Conservation (phyloP, 495 filamentous ascomycete species). For the Bombardia bombarda region DNA sequence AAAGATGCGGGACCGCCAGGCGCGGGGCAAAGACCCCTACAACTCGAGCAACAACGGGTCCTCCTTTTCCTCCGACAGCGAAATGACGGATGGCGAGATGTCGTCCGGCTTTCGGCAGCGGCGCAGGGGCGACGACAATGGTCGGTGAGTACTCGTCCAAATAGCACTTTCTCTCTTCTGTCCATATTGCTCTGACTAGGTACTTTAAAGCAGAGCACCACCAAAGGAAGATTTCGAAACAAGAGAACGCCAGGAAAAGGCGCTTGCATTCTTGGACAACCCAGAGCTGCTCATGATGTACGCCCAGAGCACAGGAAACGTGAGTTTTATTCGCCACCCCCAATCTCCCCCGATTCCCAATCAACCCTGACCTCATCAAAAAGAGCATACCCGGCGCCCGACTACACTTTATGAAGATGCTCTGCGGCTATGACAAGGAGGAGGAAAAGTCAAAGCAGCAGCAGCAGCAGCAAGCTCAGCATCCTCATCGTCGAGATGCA, state of each 20-base stretch:
- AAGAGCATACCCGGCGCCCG: constrained; percentile 41
- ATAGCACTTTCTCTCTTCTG: background rate
- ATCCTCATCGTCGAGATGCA: too few species aligned
- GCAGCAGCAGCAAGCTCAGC: too few species aligned
- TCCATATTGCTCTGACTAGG: background rate
- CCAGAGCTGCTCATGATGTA: constrained; percentile 49
- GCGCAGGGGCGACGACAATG: background rate
- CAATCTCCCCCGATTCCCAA: background rate
- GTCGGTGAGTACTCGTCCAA: background rate
- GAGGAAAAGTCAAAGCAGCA: too few species aligned
- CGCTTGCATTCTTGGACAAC: constrained; percentile 37
- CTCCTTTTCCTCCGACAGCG: constrained; percentile 21
- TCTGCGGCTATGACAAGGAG: constrained; percentile 39
- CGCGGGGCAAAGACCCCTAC: constrained; percentile 46
- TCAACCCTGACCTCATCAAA: background rate
- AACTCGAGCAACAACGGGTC: constrained; percentile 8
- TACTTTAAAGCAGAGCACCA: background rate
- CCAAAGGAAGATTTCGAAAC: constrained; percentile 21
- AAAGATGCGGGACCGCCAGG: constrained; percentile 44
- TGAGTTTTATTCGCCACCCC: constrained; percentile 14
- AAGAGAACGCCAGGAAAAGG: constrained; percentile 30
- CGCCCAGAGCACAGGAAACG: constrained; percentile 36
- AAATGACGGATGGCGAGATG: constrained; percentile 15
- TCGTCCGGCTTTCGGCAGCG: background rate
- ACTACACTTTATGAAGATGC: constrained; percentile 40